Conservation (phyloP, 73 alveolate genomes). For the Uronychia setigera region DNA sequence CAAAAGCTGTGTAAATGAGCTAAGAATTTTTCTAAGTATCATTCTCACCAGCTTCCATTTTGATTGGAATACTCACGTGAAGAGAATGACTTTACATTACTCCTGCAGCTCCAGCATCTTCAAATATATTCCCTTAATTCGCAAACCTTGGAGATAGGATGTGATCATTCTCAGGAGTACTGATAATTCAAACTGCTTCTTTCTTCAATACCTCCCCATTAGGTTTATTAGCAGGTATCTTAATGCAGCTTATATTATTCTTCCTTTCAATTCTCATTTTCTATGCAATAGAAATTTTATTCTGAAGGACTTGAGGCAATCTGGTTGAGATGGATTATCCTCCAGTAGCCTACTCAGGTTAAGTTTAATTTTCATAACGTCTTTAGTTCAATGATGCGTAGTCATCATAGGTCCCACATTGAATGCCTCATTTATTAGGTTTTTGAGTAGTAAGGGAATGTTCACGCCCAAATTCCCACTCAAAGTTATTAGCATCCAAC, state of each 20-base stretch:
- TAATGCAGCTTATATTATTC: not conserved
- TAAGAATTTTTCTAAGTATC: not conserved
- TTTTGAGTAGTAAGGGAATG: too few species aligned
- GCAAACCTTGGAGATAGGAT: not conserved
- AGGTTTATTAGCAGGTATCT: not conserved
- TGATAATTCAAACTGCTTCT: not conserved
- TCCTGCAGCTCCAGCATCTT: not conserved
- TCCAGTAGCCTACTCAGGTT: too few species aligned
- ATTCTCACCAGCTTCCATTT: not conserved
- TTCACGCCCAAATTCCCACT: too few species aligned
- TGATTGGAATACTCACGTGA: not conserved
- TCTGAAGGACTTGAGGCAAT: too few species aligned
- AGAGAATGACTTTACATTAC: not conserved
- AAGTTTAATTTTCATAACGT: too few species aligned
- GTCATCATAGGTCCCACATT: too few species aligned
- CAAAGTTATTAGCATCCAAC: too few species aligned
- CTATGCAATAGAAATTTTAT: too few species aligned
- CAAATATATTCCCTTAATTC: not conserved
- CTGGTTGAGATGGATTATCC: too few species aligned
- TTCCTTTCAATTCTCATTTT: not conserved
- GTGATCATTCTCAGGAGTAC: not conserved
- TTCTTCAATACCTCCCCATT: not conserved
- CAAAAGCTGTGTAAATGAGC: constrained; percentile 1
- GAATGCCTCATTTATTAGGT: too few species aligned
- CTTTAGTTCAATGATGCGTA: too few species aligned